Evolutionary conservation across 2,329 filamentous ascomycete species (phyloP).

Genomic region (Ceratocystis eucalypticola): DNA sequence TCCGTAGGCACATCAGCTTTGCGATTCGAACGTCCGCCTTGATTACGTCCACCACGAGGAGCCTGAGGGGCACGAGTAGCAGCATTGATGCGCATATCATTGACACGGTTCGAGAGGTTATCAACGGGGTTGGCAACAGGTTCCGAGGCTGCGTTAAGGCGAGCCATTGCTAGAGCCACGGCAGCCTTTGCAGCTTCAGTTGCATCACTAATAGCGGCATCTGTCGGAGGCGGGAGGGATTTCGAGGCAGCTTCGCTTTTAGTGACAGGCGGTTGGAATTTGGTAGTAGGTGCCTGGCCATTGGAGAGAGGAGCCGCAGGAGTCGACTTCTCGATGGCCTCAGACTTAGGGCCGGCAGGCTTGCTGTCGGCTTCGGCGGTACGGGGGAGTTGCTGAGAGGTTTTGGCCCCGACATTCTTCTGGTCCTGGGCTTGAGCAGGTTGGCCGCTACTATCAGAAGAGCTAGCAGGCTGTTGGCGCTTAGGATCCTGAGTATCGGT

Average conservation of each 20-base stretch:
- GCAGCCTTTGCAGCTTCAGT: slow-evolving; percentile 63
- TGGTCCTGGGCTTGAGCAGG: slow-evolving; percentile 26
- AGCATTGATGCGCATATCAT: slow-evolving; percentile 60
- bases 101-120: slow-evolving; percentile 60
- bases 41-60: slow-evolving; percentile 33
- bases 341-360: slow-evolving; percentile 31
- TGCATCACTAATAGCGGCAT: slow-evolving; percentile 44
- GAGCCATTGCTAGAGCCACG: slow-evolving; percentile 69
- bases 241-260: slow-evolving; percentile 27
- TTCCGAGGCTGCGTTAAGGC: slow-evolving; percentile 35
- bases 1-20: slow-evolving; percentile 81
- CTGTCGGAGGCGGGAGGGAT: slow-evolving; percentile 27
- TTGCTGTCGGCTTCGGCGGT: not conserved
- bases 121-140: slow-evolving; percentile 43
- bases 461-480: slow-evolving; percentile 21
- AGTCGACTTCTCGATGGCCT: slow-evolving; percentile 22
- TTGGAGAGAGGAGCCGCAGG: slow-evolving; percentile 22
- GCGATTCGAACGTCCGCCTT: slow-evolving; percentile 31
- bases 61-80: slow-evolving; percentile 36
- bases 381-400: not conserved
- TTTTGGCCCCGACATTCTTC: not conserved
- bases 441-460: slow-evolving; percentile 29
- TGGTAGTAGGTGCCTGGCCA: slow-evolving; percentile 28
- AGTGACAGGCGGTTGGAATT: slow-evolving; percentile 23
- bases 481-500: slow-evolving; percentile 10